Conservation (phyloP, 2,329 filamentous ascomycete genomes). For the Fusarium nurragi region DNA sequence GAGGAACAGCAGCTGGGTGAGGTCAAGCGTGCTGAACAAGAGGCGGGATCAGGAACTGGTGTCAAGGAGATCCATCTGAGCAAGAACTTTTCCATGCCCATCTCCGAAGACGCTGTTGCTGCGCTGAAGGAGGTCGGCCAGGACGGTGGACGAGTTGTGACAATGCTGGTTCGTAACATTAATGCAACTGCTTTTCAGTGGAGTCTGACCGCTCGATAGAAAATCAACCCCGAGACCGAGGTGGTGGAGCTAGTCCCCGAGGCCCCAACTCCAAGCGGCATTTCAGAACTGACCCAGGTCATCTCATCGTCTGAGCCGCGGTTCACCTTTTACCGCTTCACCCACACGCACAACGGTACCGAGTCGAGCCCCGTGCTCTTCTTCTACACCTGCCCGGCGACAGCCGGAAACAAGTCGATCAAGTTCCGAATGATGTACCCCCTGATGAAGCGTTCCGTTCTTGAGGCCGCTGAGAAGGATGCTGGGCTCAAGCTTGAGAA, state of each 20-base stretch:
- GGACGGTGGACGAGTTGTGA: conserved; percentile 61
- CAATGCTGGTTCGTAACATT: conserved; percentile 69
- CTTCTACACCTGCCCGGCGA: conserved; percentile 81
- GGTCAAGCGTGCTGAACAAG: conserved; percentile 78
- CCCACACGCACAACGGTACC: conserved; percentile 63
- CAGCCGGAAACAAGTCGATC: conserved; percentile 72
- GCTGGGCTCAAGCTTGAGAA: conserved; percentile 74
- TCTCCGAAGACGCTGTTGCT: conserved; percentile 70
- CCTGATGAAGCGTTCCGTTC: conserved; percentile 72
- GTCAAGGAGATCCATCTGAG: conserved; percentile 67
- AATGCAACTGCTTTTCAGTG: background rate
- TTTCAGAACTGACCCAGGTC: conserved; percentile 64
- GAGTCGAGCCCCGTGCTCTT: conserved; percentile 73
- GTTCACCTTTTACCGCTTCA: conserved; percentile 80
- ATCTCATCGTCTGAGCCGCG: conserved; percentile 77
- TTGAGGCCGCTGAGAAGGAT: conserved; percentile 71
- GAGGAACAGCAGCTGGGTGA: conserved; percentile 77
- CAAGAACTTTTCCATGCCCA: conserved; percentile 65
- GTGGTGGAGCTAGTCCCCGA: conserved; percentile 71
- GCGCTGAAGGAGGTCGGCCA: conserved; percentile 69
- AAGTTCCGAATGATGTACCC: conserved; percentile 89
- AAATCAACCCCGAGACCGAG: conserved; percentile 77
- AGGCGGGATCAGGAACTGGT: conserved; percentile 75
- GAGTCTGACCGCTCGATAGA: conserved; percentile 55
- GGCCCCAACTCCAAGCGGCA: conserved; percentile 61